Base-by-base conservation (phyloP, 768 basidiomycete species). In the Auricularia cornea region DNA sequence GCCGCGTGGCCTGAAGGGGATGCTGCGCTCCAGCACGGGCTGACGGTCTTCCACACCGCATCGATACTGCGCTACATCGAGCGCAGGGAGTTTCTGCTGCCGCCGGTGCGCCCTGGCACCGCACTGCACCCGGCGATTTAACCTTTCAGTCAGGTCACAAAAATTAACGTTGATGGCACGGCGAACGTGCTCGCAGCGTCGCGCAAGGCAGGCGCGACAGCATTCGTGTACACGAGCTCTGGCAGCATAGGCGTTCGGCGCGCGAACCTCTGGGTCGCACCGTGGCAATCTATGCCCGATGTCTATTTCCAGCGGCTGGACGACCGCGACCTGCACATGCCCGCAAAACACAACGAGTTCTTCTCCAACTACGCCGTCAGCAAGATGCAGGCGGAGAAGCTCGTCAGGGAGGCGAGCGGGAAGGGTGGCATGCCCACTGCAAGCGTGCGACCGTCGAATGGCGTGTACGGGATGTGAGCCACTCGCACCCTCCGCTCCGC, bases 51-150 rank as follows among this genome's bases (percentile, higher is more conserved):
- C 71, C 88, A 91, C 69, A 87, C 87, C 26, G 89, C 86, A 0
- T 87, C 90, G 20, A 88, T 81, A 66, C 90, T 91, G 66, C 87
- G 88, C 3, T 91, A 88, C 71, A 92, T 84, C 69, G 90, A 91
- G 66, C 84, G 86, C 10, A 78, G 81, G 64, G 65, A 73, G 0
- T 69, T 70, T 3, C 79, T 90, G 20, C 71, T 88, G 16, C 72
- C 76, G 3, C 78, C 77, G 54, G 54, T 57, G 29, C 26, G 54
- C 26, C 5, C 29, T 26, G 20, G 1, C 26, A 4, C 26, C 20
- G 20, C 23, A 14, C 28, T 28, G 54, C 28, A 26, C 6, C 28
- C 6, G 0, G 23, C 28, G 6, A 26, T 26, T 57, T 28, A 57
- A 28, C 12, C 28, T 29, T 57, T 38, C 10, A 38, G 54, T 57